Conservation (phyloP, 2,329 filamentous ascomycete species). For the Apiospora arundinis region DNA sequence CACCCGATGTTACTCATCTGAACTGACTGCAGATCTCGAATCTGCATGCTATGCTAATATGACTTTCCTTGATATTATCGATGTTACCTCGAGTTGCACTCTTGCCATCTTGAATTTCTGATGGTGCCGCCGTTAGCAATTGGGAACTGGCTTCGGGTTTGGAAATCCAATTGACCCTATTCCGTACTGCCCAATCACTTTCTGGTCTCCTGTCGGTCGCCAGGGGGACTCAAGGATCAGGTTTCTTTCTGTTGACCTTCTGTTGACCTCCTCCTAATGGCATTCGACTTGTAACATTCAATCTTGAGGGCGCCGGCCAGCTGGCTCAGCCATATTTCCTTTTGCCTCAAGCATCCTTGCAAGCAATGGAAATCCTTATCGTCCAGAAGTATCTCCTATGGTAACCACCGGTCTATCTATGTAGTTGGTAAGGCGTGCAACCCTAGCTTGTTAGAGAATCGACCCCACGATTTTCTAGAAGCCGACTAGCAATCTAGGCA, state of each 20-base stretch:
- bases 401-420: neutral
- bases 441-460: conserved; percentile 7
- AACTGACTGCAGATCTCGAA: neutral
- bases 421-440: neutral
- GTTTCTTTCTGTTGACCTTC: neutral
- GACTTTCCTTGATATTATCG: neutral
- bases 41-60: neutral
- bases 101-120: neutral
- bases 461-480: conserved; percentile 16
- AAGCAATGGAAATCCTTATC: too few relatives aligned
- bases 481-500: neutral
- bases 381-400: neutral
- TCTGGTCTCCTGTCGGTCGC: neutral
- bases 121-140: neutral
- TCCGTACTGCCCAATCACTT: neutral
- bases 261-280: neutral
- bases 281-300: neutral
- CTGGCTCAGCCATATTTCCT: neutral
- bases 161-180: neutral
- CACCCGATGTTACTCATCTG: neutral
- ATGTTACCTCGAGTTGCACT: neutral
- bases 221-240: neutral
- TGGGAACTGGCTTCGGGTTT: neutral
- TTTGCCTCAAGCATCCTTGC: neutral
- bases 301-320: too few relatives aligned